Evolutionary conservation across 2,329 filamentous ascomycete genomes (phyloP), one percentile per base, ranked within the genome.

Genomic region (Aspergillus awamori): DNA sequence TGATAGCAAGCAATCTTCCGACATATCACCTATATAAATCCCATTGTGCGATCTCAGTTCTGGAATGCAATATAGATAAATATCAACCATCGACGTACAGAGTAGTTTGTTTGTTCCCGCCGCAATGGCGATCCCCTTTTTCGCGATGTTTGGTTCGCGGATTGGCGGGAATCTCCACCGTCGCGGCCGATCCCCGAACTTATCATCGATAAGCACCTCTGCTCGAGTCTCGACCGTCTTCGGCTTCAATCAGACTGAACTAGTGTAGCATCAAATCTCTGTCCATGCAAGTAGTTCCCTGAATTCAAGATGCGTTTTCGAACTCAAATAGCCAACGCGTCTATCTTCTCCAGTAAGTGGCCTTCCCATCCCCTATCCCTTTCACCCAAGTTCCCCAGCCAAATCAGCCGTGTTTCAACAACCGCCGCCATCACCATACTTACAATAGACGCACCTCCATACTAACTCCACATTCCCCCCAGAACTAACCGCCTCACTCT

Each of bases 401-500:
- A 48, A 56, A 5, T n/a, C 43, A 30, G 11, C 28, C n/a, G 52
- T 54, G 26, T 22, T 8, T 41, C 33, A 36, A 28, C 7, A 20
- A 11, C 26, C 15, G 36, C 41, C 15, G 33, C 45, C 56, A 30
- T 57, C 49, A 68, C 59, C 4, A 66, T 66, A 10, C 52, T 60
- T 72, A 53, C 64, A 63, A 67, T 58, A 28, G 5, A 17, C n/a
- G 11, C 10, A 15, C 26, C 26, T 17, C 48, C 51, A 13, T 28
- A 20, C 65, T 66, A 61, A 67, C 57, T 28, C n/a, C 10, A 11
- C 26, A 13, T 47, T 2, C 15, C 22, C 22, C 8, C 20, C 69
- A 87, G 86, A 88, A 70, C 80, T 89, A 64, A 86, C 84, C 11
- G 85, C 85, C 13, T 88, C 87, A 5, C 80, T 89, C 56, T 82